Percentiles rank a stretch among this genome's conserved stretches.
These are phyloP conservation scores for Pyrenopolyporus hunteri DNA, from an alignment of 495 filamentous ascomycete genomes.

Conservation along the genomic window DNA sequence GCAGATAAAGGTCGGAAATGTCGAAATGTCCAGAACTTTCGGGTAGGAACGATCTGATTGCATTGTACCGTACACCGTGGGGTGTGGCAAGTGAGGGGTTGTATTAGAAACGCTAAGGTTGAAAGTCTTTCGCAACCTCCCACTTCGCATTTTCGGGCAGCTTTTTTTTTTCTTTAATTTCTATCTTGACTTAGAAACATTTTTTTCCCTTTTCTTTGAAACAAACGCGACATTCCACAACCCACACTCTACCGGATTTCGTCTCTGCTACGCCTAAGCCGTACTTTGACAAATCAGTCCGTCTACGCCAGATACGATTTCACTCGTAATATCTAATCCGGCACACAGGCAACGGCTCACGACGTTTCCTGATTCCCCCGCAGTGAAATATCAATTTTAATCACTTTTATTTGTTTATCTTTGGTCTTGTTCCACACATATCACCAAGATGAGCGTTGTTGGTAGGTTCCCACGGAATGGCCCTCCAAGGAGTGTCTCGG, in stretches of 20 bases:
- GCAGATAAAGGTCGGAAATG: constrained; percentile 3
- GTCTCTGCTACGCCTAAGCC: constrained; percentile 8
- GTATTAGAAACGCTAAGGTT: constrained; percentile 30
- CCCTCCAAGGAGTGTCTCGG: neutral
- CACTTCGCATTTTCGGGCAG: constrained; percentile 43
- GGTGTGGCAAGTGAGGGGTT: constrained; percentile 34
- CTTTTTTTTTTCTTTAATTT: constrained; percentile 30
- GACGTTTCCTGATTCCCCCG: constrained; percentile 33
- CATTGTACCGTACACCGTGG: no score
- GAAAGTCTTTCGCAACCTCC: constrained; percentile 34
- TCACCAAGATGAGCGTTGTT: constrained; percentile 56
- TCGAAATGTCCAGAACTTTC: constrained; percentile 41
- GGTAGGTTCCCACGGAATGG: constrained; percentile 35
- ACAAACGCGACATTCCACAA: constrained; percentile 29
- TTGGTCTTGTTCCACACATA: constrained; percentile 12
- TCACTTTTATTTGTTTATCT: constrained; percentile 31
- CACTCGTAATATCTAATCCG: constrained; percentile 22
- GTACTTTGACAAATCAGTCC: constrained; percentile 12
- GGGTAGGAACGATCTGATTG: neutral
- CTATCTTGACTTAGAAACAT: constrained; percentile 12
- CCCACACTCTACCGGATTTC: constrained; percentile 11
- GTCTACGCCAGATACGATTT: constrained; percentile 6
- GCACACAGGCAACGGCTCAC: constrained; percentile 23
- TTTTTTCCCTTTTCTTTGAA: constrained; percentile 5
- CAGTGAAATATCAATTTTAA: constrained; percentile 29